These are phyloP conservation scores for Penicillium nordicum DNA, from an alignment of 2,329 filamentous ascomycete genomes.

Conservation along the genomic window DNA sequence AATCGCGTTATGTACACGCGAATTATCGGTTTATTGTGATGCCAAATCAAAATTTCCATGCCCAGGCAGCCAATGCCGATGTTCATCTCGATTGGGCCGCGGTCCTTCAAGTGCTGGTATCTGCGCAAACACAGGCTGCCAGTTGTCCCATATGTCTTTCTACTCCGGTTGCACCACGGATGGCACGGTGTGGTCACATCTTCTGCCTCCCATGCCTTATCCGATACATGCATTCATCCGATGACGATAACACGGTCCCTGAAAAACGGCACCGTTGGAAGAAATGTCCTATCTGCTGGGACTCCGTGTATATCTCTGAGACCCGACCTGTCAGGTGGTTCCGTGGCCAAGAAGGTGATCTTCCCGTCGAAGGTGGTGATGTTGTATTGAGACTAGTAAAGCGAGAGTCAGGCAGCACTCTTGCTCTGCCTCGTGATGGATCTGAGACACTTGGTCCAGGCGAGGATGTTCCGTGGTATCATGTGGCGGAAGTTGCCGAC, in stretches of 20 bases:
- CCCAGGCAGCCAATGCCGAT: conserved; percentile 81
- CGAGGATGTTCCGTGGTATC: conserved; percentile 89
- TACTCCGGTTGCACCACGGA: conserved; percentile 86
- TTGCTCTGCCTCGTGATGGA: conserved; percentile 82
- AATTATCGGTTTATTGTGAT: conserved; percentile 97
- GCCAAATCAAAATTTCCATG: conserved; percentile 72
- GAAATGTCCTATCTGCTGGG: conserved; percentile 95
- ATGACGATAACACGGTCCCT: conserved; percentile 61
- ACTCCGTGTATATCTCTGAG: conserved; percentile 88
- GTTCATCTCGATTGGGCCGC: conserved; percentile 85
- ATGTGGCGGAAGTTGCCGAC: conserved; percentile 88
- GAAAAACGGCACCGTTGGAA: conserved; percentile 78
- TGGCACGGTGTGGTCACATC: conserved; percentile 96
- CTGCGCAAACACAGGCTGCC: conserved; percentile 78
- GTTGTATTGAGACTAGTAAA: conserved; percentile 84
- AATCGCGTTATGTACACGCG: conserved; percentile 87
- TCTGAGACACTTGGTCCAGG: conserved; percentile 65
- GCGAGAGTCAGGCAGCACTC: conserved; percentile 72
- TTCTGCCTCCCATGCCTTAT: conserved; percentile 93
- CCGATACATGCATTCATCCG: conserved; percentile 87
- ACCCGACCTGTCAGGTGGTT: conserved; percentile 89
- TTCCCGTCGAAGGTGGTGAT: conserved; percentile 80
- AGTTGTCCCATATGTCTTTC: conserved; percentile 95
- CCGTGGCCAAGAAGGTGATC: conserved; percentile 75
- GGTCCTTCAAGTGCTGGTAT: conserved; percentile 87